Conservation (phyloP, 306 rosid genomes). For the Albizia julibrissin region DNA sequence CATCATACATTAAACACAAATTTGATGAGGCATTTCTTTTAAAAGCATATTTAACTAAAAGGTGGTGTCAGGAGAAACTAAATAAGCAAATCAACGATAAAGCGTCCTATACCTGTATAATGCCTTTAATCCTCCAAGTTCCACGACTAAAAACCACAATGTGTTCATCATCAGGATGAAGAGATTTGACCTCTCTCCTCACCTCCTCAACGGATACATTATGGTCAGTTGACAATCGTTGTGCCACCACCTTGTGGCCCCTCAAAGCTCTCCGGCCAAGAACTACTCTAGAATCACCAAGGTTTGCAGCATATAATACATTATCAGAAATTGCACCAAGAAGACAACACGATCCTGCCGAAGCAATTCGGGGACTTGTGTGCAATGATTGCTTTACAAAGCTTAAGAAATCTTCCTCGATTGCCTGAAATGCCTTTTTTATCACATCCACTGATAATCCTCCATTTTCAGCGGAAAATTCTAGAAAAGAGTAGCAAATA, state of each 20-base stretch:
- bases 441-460: constrained; percentile 85
- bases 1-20: neutral
- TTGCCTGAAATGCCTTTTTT: constrained; percentile 82
- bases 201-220: constrained; percentile 89
- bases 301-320: constrained; percentile 80
- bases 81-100: neutral
- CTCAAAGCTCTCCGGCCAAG: constrained; percentile 62
- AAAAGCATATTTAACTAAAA: neutral
- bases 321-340: constrained; percentile 82
- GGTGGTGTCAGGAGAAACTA: neutral
- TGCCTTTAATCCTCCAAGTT: constrained; percentile 96
- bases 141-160: constrained; percentile 78
- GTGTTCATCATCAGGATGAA: constrained; percentile 90
- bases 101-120: constrained; percentile 80
- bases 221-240: constrained; percentile 87
- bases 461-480: constrained; percentile 81
- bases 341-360: constrained; percentile 93
- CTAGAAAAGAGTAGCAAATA: constrained; percentile 44
- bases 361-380: constrained; percentile 72
- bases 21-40: neutral
- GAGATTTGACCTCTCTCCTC: constrained; percentile 88
- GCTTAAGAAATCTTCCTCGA: constrained; percentile 77
- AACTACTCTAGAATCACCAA: constrained; percentile 93
- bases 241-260: constrained; percentile 61
- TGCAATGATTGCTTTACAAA: constrained; percentile 70